Percentiles rank a stretch among this genome's conserved stretches.
Evolutionary conservation across 257 asterid genomes (phyloP).

Genomic region (Nicotiana paniculata): DNA sequence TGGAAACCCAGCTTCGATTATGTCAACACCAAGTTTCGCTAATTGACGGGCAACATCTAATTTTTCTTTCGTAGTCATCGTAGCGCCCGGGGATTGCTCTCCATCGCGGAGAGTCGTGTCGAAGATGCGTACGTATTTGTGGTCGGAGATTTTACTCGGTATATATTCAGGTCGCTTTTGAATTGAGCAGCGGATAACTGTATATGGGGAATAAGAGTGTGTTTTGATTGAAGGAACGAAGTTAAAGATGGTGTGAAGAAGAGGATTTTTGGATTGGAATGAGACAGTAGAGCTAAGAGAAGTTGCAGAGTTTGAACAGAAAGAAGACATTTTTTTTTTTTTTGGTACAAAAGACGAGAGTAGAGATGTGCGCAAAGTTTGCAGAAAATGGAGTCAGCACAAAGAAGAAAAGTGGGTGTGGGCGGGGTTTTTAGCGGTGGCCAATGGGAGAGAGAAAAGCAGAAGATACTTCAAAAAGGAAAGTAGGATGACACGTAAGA

Average conservation of each 20-base stretch:
- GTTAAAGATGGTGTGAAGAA: not conserved
- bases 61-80: slow-evolving; percentile 89
- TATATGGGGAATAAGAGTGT: not conserved
- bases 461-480: too few species aligned
- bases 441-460: not conserved
- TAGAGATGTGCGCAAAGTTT: too few species aligned
- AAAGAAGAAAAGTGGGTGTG: not conserved
- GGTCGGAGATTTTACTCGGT: slow-evolving; percentile 73
- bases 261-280: not conserved
- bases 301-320: not conserved
- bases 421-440: not conserved
- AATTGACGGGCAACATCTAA: slow-evolving; percentile 77
- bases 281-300: not conserved
- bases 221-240: not conserved
- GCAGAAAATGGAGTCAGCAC: not conserved
- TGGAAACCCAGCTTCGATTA: slow-evolving; percentile 94
- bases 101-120: slow-evolving; percentile 98
- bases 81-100: slow-evolving; percentile 99
- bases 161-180: slow-evolving; percentile 45
- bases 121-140: slow-evolving; percentile 81
- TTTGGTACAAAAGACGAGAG: not conserved
- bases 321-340: not conserved
- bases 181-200: not conserved
- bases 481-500: not conserved
- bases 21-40: slow-evolving; percentile 84